phyloP scores from a whole-genome alignment of 495 filamentous ascomycete species.

The Aspergillus steynii region DNA sequence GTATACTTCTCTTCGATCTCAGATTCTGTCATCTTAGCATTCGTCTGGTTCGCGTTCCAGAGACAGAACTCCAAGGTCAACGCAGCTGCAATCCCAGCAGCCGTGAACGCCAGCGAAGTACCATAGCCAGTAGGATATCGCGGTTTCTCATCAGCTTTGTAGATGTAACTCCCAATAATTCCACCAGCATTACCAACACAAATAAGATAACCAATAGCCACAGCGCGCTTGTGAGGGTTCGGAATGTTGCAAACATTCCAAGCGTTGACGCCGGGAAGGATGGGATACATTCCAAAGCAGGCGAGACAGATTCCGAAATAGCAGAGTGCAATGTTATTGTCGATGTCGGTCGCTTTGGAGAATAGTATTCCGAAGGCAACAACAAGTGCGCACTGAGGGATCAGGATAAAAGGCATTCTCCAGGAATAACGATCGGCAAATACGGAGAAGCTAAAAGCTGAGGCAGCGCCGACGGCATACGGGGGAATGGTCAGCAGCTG shows the following conservation, averaged over 20 bases:
- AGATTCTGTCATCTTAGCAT: conserved; percentile 22
- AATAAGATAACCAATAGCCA: conserved; percentile 25
- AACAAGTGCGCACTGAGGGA: conserved; percentile 16
- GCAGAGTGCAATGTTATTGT: conserved; percentile 22
- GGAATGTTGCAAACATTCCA: conserved; percentile 27
- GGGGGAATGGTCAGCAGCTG: conserved; percentile 36
- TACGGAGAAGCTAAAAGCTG: conserved; percentile 18
- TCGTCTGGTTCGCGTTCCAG: conserved; percentile 27
- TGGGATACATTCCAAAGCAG: conserved; percentile 30
- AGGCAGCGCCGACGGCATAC: conserved; percentile 23
- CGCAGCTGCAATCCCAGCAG: conserved; percentile 21
- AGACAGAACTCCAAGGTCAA: conserved; percentile 28
- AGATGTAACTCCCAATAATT: conserved; percentile 26
- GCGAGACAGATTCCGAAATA: conserved; percentile 25
- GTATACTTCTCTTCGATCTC: conserved; percentile 29
- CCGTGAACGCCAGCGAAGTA: conserved; percentile 27
- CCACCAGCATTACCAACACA: conserved; percentile 24
- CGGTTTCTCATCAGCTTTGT: conserved; percentile 18
- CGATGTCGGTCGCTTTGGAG: conserved; percentile 15
- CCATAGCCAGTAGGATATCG: conserved; percentile 23
- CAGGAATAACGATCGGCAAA: conserved; percentile 26
- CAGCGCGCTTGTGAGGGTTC: conserved; percentile 21
- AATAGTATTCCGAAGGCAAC: conserved; percentile 23
- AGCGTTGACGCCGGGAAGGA: conserved; percentile 26
- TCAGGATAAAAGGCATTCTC: conserved; percentile 30